Base-by-base conservation (phyloP, 257 asterid species). In the Linaria vulgaris region DNA sequence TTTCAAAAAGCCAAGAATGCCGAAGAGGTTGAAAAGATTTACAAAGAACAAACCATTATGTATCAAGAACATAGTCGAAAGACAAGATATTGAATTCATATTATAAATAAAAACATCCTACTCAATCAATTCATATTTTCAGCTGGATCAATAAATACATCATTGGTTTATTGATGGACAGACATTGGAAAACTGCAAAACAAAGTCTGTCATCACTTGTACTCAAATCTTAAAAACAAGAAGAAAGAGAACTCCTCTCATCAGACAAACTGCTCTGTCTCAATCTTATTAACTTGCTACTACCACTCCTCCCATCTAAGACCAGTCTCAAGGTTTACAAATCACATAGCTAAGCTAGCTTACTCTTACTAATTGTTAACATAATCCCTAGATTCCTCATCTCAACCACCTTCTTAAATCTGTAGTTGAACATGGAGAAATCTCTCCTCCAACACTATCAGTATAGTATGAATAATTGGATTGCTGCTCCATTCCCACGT, bases 391-490 rank as follows among this genome's bases (percentile, higher is more conserved):
- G 52, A 14, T 23, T 12, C 59, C 47, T 91, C 79, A 88, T 78
- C 96, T 73, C 71, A 91, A 52, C 95, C 91, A 88, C 74, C 95
- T 69, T 57, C 88, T 74, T 21, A 91, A 64, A 66, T 88, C 98
- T 14, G 95, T 84, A 12, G 98, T 88, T 3, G 98, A 91, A 37
- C 90, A 88, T 31, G 96, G 96, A 50, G 98, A 91, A 10, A 83
- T 80, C 45, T 88, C 96, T n/a, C 96, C 96, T 23, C 88, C 91
- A 24, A 84, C 56, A 75, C 96, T 88, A 55, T 88, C 95, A 0
- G 91, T 82, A 55, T 85, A 80, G 70, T 78, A 78, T 14, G 95
- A 88, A 50, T 75, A 76, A 68, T 79, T 75, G 5, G 96, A 85
- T 25, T 79, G 87, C 39, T 83, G 92, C 68, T 84, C 96, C 90